Evolutionary conservation across 352 stramenopile species (phyloP), one percentile per base, ranked within the genome.

Genomic region (Ochromonadaceae sp.): DNA sequence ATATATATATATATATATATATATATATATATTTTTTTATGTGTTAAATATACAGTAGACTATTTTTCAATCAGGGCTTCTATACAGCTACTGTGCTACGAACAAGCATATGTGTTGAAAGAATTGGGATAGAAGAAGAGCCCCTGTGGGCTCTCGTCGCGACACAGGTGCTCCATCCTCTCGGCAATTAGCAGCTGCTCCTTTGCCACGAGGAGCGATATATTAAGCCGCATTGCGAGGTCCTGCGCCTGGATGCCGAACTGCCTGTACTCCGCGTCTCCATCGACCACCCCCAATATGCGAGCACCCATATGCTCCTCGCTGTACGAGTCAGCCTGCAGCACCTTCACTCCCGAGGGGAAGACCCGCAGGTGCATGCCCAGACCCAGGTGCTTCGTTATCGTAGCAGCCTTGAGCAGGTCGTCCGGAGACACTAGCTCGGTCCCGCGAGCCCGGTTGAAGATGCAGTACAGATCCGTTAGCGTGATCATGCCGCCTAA

Each of bases 381-480:
- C 7, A 98, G 79, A 10, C 72, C 70, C 9, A 92, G 69, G 35
- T 76, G 77, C 15, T 52, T 52, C 17, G 3, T 52, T 22, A 44
- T 22, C 17, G 17, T 44, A 34, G 82, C 78, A 30, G 88, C 89
- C 39, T 93, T 81, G 43, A 94, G 85, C 22, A 99, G 71, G 81
- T 99, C 92, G 49, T 97, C 88, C 0, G 93, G 93, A 30, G 91
- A 98, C 48, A 98, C 85, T 40, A 98, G 75, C 68, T 97, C 92
- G 1, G 95, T 92, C 2, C 90, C 93, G 2, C 92, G 81, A 28
- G 92, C 91, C 61, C 91, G 83, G 78, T 99, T 99, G 66, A 96
- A 97, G 62, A 98, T 84, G 70, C 90, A 98, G 74, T 97, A 99
- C 46, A 97, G 88, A 79, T 99, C 93, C 28, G 91, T 96, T 4